Base-by-base conservation (phyloP, 1,284 basidiomycete genomes). In the Marasmius oreades region DNA sequence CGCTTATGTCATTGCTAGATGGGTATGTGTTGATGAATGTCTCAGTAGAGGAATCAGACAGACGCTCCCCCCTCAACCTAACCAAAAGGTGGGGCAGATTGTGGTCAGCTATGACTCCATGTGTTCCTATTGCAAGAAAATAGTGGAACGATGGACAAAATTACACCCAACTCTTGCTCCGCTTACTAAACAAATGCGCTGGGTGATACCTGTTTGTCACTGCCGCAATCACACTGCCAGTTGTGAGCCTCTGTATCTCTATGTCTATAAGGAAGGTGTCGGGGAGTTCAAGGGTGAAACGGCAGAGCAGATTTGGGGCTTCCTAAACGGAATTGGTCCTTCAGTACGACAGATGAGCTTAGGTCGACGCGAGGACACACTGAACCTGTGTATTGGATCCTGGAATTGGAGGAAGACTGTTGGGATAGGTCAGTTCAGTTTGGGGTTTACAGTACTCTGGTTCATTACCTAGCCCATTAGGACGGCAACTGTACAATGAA, bases 211-310 rank as follows among this genome's bases (percentile, higher is more conserved):
- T 3, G 23, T 53, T 1, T 53, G 52, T 16, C 52, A 53, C 20
- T 53, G 52, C 26, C 8, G 52, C 7, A 53, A 53, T 24, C 52
- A 53, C 28, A 28, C 43, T 16, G 14, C 18, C 14, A 24, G 22
- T 8, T 53, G 52, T 26, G 23, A 53, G 6, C 37, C 37, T 11
- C 39, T n/a, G n/a, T 53, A 8, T 53, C 28, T 26, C 39, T 53
- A 53, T 26, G 57, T 54, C 0, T 69, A 68, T 33, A 62, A 56
- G 18, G 2, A 18, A 11, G 43, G 54, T 2, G 61, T 56, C 0
- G n/a, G 61, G 1, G 66, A 68, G 36, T 67, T 66, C 28, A 62
- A 64, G 46, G 64, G 65, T 1, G 66, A 70, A 55, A 64, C 63
- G 0, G 64, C 64, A 0, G 64, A 69, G 50, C 44, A 57, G 6